Base-by-base conservation (phyloP, 306 rosid genomes). In the Cucurbita argyrosperma region DNA sequence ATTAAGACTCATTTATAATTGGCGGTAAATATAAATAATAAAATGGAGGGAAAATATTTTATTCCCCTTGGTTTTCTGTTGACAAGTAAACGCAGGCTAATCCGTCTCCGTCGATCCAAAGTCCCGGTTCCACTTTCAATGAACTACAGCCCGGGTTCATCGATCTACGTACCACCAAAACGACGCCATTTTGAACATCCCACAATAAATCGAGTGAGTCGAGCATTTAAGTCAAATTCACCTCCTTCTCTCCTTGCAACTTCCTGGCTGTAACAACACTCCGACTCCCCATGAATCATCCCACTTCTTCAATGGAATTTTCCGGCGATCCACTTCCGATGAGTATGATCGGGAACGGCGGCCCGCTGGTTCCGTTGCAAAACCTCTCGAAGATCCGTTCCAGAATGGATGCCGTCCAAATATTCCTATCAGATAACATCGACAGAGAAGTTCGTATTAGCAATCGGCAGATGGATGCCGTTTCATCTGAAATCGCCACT, bases 401-500 rank as follows among this genome's bases (percentile, higher is more conserved):
- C 18, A 78, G 84, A 68, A 82, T 90, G 79, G 93, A 85, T 80
- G 81, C 84, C 26, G 83, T 93, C 14, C 88, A 84, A 10, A 74
- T 53, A 58, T 83, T 86, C 76, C 82, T 93, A 50, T 84, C 89
- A 15, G 76, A 90, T 18, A 85, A 88, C 35, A 78, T 89, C 72
- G 54, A 76, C 68, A 12, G 74, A 72, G 82, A 83, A 72, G 21
- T 77, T 49, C 63, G 80, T 4, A 38, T 90, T 80, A 70, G 74
- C 81, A 15, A 37, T n/a, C 70, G 80, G 39, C 89, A 90, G 75
- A 58, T 79, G 82, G 68, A 81, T 18, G 49, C 23, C 53, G 91
- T 87, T 47, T 93, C 96, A n/a, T 72, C 84, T 67, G 89, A 83
- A 43, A 90, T 88, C 84, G 67, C 64, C 77, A 54, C 92, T 38